Evolutionary conservation across 495 filamentous ascomycete genomes (phyloP).

Genomic region (Annulohypoxylon stygium): DNA sequence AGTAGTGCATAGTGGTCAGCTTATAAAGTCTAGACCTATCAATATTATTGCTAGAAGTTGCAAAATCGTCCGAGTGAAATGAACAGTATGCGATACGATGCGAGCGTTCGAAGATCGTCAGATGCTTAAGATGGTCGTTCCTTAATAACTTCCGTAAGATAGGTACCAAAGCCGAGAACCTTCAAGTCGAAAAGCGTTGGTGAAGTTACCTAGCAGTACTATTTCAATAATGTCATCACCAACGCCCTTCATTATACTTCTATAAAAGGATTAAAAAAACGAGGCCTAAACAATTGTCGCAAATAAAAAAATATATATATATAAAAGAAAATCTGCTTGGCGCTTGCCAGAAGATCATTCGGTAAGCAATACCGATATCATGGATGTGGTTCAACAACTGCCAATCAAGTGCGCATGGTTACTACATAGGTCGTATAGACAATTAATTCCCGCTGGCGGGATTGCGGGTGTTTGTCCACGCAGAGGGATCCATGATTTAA

Average conservation of each 20-base stretch:
- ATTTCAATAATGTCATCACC: background rate
- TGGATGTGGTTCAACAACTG: slow-evolving; percentile 17
- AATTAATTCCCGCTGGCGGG: slow-evolving; percentile 25
- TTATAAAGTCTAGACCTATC: slow-evolving; percentile 22
- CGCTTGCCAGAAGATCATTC: background rate
- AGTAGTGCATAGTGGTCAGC: background rate
- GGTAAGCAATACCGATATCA: slow-evolving; percentile 10
- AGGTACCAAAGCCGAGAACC: background rate
- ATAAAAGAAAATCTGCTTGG: background rate
- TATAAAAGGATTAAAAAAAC: background rate
- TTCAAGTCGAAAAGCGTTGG: background rate
- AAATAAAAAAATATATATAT: background rate
- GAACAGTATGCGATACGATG: background rate
- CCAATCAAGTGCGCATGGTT: slow-evolving; percentile 13
- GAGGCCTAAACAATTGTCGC: too few relatives aligned
- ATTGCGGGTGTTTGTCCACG: slow-evolving; percentile 14
- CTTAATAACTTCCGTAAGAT: background rate
- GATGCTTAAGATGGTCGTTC: slow-evolving; percentile 3
- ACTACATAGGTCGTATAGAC: background rate
- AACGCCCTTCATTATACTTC: background rate
- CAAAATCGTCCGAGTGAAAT: background rate
- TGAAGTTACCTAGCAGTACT: background rate
- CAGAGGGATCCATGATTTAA: slow-evolving; percentile 25
- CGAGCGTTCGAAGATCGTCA: background rate
- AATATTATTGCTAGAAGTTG: background rate